Conservation (phyloP, 306 rosid species). For the Glycyrrhiza uralensis region DNA sequence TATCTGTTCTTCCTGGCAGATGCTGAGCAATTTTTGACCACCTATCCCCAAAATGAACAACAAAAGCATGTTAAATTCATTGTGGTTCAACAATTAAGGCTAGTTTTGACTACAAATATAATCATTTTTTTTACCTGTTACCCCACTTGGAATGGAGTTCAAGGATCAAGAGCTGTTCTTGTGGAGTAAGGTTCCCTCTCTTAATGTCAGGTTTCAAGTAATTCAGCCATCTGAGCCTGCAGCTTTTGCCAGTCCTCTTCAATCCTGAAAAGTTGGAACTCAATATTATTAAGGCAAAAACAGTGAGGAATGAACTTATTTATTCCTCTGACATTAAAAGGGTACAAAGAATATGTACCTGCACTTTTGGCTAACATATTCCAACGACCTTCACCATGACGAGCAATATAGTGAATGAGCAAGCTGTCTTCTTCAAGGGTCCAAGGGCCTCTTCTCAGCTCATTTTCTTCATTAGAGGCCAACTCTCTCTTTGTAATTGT, state of each 20-base stretch:
- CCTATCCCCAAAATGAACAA: conserved; percentile 32
- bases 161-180: conserved; percentile 86
- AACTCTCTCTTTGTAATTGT: conserved; percentile 33
- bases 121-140: conserved; percentile 51
- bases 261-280: conserved; percentile 53
- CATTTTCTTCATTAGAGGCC: conserved; percentile 47
- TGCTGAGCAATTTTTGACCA: conserved; percentile 95
- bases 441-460: conserved; percentile 91
- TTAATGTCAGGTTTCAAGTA: conserved; percentile 93
- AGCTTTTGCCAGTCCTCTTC: conserved; percentile 96
- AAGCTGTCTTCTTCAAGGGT: conserved; percentile 89
- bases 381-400: conserved; percentile 97
- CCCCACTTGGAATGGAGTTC: conserved; percentile 97
- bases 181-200: conserved; percentile 89
- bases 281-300: background rate
- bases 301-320: conserved; percentile 8
- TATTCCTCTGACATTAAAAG: conserved; percentile 5
- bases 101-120: background rate
- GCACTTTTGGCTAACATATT: conserved; percentile 80
- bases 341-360: conserved; percentile 41
- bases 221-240: conserved; percentile 93
- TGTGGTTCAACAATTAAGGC: background rate
- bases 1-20: conserved; percentile 92
- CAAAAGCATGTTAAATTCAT: background rate
- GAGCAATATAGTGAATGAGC: conserved; percentile 76